Conservation (phyloP, 148 eudicot species). For the Amaranthus cruentus region DNA sequence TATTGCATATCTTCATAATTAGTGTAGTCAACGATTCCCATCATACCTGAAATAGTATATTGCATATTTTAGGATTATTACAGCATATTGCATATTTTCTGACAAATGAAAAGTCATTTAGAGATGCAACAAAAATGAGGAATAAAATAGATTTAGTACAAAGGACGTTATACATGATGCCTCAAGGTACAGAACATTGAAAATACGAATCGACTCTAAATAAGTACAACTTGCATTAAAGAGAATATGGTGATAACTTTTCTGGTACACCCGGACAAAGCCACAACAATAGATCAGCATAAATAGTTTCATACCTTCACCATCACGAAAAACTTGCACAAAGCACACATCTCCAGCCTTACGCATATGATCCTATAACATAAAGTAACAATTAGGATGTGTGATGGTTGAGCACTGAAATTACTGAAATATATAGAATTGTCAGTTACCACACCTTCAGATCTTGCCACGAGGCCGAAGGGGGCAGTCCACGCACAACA, state of each 20-base stretch:
- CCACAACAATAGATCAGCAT: background rate
- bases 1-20: constrained; percentile 42
- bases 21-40: constrained; percentile 42
- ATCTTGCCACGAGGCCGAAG: constrained; percentile 44
- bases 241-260: background rate
- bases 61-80: no score
- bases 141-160: background rate
- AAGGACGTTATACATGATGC: background rate
- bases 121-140: background rate
- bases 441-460: constrained; percentile 27
- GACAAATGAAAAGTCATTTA: background rate
- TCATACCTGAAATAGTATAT: constrained; percentile 25
- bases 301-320: constrained; percentile 32
- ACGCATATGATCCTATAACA: constrained; percentile 44
- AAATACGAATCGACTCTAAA: no score
- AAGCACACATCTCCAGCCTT: constrained; percentile 52
- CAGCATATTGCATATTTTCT: background rate
- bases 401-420: background rate
- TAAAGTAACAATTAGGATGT: background rate
- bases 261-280: background rate
- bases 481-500: constrained; percentile 33
- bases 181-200: background rate
- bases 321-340: constrained; percentile 42
- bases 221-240: background rate
- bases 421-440: background rate